Percentiles rank a stretch among this genome's conserved stretches.
Evolutionary conservation across 2,329 filamentous ascomycete genomes (phyloP).

Genomic region (Cadophora malorum): DNA sequence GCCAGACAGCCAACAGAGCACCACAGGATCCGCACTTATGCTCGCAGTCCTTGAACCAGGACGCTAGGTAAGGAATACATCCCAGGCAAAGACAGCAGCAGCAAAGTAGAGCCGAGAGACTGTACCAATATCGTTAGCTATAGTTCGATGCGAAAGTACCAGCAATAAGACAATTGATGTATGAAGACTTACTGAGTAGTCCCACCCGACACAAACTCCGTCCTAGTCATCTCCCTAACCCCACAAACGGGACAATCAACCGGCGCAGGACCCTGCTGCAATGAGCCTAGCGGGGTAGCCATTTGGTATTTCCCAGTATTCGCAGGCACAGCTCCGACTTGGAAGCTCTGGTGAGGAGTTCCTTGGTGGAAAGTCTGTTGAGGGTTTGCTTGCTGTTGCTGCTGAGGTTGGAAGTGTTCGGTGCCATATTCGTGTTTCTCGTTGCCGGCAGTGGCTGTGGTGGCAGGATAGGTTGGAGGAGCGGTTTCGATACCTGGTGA

Average conservation of each 20-base stretch:
- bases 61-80: conserved; percentile 51
- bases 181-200: conserved; percentile 35
- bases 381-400: conserved; percentile 6
- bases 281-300: conserved; percentile 27
- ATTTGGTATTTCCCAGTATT: conserved; percentile 24
- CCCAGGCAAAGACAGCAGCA: conserved; percentile 45
- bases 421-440: conserved; percentile 25
- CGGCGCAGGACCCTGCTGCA: conserved; percentile 31
- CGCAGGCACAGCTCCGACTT: not conserved
- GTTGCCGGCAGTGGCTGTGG: not conserved
- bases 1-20: conserved; percentile 50
- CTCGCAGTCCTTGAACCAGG: conserved; percentile 52
- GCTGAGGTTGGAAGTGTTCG: not conserved
- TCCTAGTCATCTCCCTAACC: conserved; percentile 32
- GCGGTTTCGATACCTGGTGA: conserved; percentile 20
- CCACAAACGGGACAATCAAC: conserved; percentile 40
- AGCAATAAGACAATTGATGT: too few species aligned
- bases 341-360: conserved; percentile 13
- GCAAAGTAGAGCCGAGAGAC: conserved; percentile 35
- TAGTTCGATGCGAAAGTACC: not conserved
- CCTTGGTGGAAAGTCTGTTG: conserved; percentile 16
- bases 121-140: conserved; percentile 14
- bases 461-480: conserved; percentile 18
- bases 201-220: conserved; percentile 31
- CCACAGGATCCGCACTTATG: conserved; percentile 52